Conservation (phyloP, 2,329 filamentous ascomycete species). For the Aspergillus pseudoterreus region DNA sequence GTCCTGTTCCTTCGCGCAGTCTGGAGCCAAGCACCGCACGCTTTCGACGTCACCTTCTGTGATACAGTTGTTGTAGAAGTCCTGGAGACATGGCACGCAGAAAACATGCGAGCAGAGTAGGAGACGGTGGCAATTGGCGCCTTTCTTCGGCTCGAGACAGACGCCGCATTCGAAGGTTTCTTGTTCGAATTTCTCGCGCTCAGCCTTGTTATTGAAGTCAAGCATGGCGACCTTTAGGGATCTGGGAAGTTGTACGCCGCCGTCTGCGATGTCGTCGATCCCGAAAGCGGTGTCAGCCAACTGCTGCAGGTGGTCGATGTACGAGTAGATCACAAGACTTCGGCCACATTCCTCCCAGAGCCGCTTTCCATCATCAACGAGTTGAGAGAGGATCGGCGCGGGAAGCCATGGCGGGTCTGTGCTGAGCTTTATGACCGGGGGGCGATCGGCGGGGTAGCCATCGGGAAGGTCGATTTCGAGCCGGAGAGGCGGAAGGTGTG, state of each 20-base stretch:
- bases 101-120: constrained; percentile 86
- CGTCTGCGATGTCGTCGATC: constrained; percentile 37
- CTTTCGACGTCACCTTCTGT: constrained; percentile 74
- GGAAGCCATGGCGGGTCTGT: constrained; percentile 54
- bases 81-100: constrained; percentile 78
- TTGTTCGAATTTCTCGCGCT: constrained; percentile 71
- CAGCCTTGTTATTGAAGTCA: constrained; percentile 73
- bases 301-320: constrained; percentile 59
- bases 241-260: constrained; percentile 46
- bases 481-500: constrained; percentile 55
- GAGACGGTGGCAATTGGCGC: constrained; percentile 74
- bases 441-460: constrained; percentile 52
- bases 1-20: constrained; percentile 65
- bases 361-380: constrained; percentile 46
- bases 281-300: constrained; percentile 54
- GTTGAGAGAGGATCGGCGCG: constrained; percentile 36
- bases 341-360: constrained; percentile 60
- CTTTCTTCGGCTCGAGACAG: constrained; percentile 90
- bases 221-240: constrained; percentile 65
- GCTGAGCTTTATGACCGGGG: constrained; percentile 49
- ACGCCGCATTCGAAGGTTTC: constrained; percentile 85
- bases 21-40: constrained; percentile 75
- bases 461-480: constrained; percentile 52
- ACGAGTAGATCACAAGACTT: constrained; percentile 55
- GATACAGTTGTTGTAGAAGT: constrained; percentile 88